phyloP scores from a whole-genome alignment of 768 basidiomycete species.

The Russula emetica region DNA sequence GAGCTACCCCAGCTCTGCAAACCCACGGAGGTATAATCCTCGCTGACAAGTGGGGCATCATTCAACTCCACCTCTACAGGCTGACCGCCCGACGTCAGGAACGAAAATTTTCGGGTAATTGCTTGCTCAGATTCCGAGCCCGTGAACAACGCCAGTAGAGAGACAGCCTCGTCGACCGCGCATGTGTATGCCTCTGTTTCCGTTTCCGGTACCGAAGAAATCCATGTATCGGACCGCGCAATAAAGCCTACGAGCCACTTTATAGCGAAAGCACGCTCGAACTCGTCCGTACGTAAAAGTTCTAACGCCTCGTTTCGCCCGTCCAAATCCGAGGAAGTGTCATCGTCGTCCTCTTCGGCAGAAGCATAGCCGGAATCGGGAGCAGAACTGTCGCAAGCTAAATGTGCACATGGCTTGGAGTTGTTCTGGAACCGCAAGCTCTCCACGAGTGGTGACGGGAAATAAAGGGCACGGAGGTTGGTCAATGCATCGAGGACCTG shows the following conservation, averaged over 20 bases:
- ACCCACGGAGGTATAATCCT: slow-evolving; percentile 76
- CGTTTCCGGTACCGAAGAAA: slow-evolving; percentile 27
- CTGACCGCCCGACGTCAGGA: slow-evolving; percentile 34
- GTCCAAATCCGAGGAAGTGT: slow-evolving; percentile 18
- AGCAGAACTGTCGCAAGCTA: slow-evolving; percentile 42
- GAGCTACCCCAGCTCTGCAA: slow-evolving; percentile 83
- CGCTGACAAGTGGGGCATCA: slow-evolving; percentile 58
- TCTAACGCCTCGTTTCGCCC: slow-evolving; percentile 37
- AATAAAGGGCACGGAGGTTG: slow-evolving; percentile 51
- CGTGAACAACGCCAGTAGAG: slow-evolving; percentile 52
- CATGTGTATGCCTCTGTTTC: slow-evolving; percentile 41
- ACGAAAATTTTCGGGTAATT: slow-evolving; percentile 51
- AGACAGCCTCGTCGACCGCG: slow-evolving; percentile 54
- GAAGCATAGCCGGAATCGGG: slow-evolving; percentile 80
- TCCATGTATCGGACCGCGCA: slow-evolving; percentile 55
- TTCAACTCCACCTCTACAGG: slow-evolving; percentile 54
- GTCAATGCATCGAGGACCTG: slow-evolving; percentile 41
- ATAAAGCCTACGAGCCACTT: slow-evolving; percentile 73
- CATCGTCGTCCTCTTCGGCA: slow-evolving; percentile 37
- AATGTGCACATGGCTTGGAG: slow-evolving; percentile 17
- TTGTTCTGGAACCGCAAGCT: slow-evolving; percentile 27
- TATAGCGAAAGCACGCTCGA: slow-evolving; percentile 65
- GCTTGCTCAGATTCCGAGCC: slow-evolving; percentile 40
- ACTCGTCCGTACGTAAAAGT: slow-evolving; percentile 53
- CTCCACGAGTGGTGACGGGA: slow-evolving; percentile 36